phyloP scores from a whole-genome alignment of 2,329 filamentous ascomycete species.

The Aspergillus latus region DNA sequence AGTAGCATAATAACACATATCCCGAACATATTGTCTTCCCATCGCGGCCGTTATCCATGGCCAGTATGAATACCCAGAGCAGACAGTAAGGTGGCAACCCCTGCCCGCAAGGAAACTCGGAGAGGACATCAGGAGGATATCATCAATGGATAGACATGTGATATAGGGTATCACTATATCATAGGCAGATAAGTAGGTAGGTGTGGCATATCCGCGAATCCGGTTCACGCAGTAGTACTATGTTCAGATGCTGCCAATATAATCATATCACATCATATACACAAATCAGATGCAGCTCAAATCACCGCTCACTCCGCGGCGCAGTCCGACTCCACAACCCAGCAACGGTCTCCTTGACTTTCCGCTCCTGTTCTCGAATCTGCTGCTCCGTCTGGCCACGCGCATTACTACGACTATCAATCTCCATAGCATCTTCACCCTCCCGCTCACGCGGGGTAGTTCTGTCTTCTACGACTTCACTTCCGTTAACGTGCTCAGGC shows the following conservation, averaged over 20 bases:
- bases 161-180: slow-evolving; percentile 6
- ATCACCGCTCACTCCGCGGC: slow-evolving; percentile 1
- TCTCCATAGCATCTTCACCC: background rate
- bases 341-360: slow-evolving; percentile 58
- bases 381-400: slow-evolving; percentile 38
- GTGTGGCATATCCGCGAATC: background rate
- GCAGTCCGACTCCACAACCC: slow-evolving; percentile 52
- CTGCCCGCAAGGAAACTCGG: no score
- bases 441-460: background rate
- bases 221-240: background rate
- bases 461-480: slow-evolving; percentile 42
- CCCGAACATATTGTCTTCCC: no score
- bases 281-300: background rate
- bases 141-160: background rate
- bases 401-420: slow-evolving; percentile 4
- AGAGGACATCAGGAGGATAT: background rate
- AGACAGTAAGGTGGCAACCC: no score
- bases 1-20: no score
- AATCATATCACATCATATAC: background rate
- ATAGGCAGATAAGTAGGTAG: background rate
- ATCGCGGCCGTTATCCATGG: no score
- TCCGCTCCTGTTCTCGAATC: slow-evolving; percentile 60
- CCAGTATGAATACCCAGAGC: no score
- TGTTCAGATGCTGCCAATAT: background rate
- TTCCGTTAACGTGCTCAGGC: slow-evolving; percentile 47